Evolutionary conservation across 1,284 basidiomycete species (phyloP), one percentile per base, ranked within the genome.

Genomic region (Microbotryum scabiosae): DNA sequence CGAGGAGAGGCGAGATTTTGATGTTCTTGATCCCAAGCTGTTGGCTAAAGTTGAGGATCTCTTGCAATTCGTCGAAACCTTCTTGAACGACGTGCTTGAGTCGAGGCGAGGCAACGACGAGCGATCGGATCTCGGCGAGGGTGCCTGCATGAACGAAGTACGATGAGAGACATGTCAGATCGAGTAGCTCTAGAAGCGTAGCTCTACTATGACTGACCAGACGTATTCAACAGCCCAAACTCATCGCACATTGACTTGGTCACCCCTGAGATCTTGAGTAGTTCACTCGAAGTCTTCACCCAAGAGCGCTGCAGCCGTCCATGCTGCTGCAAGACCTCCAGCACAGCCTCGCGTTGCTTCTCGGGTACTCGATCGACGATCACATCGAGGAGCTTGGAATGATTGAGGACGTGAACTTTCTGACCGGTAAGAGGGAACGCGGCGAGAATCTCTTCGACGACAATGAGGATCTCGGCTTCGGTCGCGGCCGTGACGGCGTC

Each of bases 21-120:
- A 82, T 75, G 28, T 71, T 73, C 26, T 73, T 72, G 5, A 81
- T 75, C 12, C 80, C 80, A 51, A 79, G 75, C 26, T 75, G 71
- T 20, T 72, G 63, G 20, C 78, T 74, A 0, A 79, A 74, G 2
- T 66, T 68, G 58, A 79, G 71, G 20, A 81, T 75, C 9, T 72
- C 70, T 3, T 69, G 62, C 2, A 69, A 51, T 44, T 68, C 68
- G 28, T 68, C 63, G 49, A 67, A 64, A 1, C 53, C 68, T 45
- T 69, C 63, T 23, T 67, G 52, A 1, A 59, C 62, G 36, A 64
- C 28, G 49, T 69, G 63, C 54, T 61, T 64, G 44, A 64, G 52
- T 3, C 65, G 54, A 23, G 62, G 57, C 1, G 36, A 43, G 12
- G 50, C 45, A 16, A 58, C 28, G 26, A 32, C 26, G 20, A 56